Percentiles rank a stretch among this genome's conserved stretches.
These are phyloP conservation scores for Aspergillus melleus DNA, from an alignment of 2,329 filamentous ascomycete species.

Conservation along the genomic window DNA sequence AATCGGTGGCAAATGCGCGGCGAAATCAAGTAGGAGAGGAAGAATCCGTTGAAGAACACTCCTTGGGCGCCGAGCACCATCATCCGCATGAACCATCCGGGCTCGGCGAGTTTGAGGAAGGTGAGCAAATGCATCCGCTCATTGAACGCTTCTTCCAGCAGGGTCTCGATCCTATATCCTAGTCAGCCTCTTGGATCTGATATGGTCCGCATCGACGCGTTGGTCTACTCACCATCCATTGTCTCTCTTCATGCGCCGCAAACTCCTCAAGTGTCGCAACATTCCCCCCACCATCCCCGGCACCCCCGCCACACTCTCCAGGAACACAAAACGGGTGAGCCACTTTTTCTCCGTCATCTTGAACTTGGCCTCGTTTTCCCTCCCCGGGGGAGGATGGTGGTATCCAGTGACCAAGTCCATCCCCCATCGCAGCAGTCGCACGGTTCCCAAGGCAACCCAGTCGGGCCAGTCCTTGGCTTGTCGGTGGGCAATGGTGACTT, in stretches of 20 bases:
- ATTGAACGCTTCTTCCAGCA: conserved; percentile 88
- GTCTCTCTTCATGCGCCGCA: conserved; percentile 83
- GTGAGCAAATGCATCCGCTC: conserved; percentile 91
- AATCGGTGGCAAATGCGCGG: conserved; percentile 91
- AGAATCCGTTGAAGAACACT: conserved; percentile 94
- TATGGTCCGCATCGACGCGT: not conserved
- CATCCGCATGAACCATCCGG: conserved; percentile 84
- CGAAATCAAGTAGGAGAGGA: conserved; percentile 81
- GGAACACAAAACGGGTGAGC: conserved; percentile 85
- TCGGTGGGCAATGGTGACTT: conserved; percentile 74
- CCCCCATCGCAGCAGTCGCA: conserved; percentile 73
- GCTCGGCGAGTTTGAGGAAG: conserved; percentile 87
- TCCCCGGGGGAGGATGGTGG: conserved; percentile 63
- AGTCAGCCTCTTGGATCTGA: not conserved
- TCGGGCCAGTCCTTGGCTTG: conserved; percentile 72
- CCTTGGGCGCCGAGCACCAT: conserved; percentile 92
- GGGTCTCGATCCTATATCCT: conserved; percentile 73
- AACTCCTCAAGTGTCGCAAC: conserved; percentile 81
- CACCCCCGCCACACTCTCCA: conserved; percentile 92
- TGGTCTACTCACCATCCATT: conserved; percentile 69
- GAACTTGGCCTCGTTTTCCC: conserved; percentile 54
- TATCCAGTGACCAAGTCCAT: conserved; percentile 83
- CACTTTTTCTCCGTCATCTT: conserved; percentile 82
- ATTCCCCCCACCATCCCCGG: conserved; percentile 97
- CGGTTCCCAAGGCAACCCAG: conserved; percentile 72